Percentiles rank a stretch among this genome's conserved stretches.
Evolutionary conservation across 2,329 filamentous ascomycete genomes (phyloP).

Genomic region (Colletotrichum spaethianum): DNA sequence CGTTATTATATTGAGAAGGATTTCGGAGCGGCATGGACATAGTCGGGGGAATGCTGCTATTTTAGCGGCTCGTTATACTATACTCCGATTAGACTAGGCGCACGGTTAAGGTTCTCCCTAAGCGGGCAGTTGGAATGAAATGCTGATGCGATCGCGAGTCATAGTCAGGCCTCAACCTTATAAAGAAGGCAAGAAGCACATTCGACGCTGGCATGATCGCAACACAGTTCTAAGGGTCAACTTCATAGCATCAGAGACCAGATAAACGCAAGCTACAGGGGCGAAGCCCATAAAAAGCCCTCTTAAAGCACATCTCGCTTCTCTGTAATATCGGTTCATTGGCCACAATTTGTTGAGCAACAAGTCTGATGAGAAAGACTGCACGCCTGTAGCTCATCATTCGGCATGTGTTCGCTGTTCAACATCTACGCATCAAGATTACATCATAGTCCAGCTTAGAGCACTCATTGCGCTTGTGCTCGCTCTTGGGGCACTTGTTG

Average conservation of each 20-base stretch:
- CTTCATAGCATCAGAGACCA: not conserved
- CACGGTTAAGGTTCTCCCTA: slow-evolving; percentile 31
- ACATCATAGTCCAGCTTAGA: slow-evolving; percentile 18
- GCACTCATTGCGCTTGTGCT: slow-evolving; percentile 24
- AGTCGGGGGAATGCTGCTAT: slow-evolving; percentile 8
- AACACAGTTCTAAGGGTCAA: not conserved
- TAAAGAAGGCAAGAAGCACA: not conserved
- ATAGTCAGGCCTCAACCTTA: slow-evolving; percentile 4
- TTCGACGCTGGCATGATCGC: not conserved
- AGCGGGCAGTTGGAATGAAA: slow-evolving; percentile 8
- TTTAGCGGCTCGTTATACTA: slow-evolving; percentile 12
- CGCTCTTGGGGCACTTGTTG: slow-evolving; percentile 1
- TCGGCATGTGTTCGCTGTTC: not conserved
- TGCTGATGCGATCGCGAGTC: slow-evolving; percentile 31
- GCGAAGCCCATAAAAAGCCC: slow-evolving; percentile 16
- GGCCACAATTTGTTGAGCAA: slow-evolving; percentile 21
- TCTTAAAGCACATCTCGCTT: not conserved
- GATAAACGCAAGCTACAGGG: slow-evolving; percentile 4
- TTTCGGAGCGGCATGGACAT: slow-evolving; percentile 9
- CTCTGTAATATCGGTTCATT: not conserved
- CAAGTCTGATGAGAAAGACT: slow-evolving; percentile 17
- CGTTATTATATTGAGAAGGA: not conserved
- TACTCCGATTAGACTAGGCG: slow-evolving; percentile 11
- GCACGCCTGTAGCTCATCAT: slow-evolving; percentile 9
- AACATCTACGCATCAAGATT: not conserved